A percentile compares a stretch with the other conserved stretches of the same genome.
Conservation (phyloP, 2,329 filamentous ascomycete species). For the Parastagonospora nodorum region DNA sequence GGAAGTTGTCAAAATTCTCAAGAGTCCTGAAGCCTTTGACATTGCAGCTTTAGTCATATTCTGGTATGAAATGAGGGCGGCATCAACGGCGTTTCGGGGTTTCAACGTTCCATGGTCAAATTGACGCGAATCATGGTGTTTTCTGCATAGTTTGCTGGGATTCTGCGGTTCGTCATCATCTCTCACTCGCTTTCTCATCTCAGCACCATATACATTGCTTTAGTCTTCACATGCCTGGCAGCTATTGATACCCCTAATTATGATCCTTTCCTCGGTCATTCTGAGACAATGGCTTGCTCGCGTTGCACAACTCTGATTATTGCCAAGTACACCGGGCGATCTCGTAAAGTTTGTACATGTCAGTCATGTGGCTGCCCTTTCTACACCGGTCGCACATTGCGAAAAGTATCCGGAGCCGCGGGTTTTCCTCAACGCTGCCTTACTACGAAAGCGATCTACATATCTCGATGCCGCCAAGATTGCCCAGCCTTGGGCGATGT, state of each 20-base stretch:
- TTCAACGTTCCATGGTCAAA: not conserved
- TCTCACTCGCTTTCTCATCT: not conserved
- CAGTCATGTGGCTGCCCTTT: not conserved
- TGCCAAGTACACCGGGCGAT: not conserved
- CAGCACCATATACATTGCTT: not conserved
- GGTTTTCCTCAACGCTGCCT: not conserved
- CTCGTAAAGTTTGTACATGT: not conserved
- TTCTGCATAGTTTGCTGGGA: not conserved
- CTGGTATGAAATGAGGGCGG: no score
- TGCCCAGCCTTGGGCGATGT: conserved; percentile 13
- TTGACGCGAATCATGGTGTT: not conserved
- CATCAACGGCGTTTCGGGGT: not conserved
- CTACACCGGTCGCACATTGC: not conserved
- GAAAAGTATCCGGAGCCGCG: conserved; percentile 2
- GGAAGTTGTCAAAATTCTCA: no score
- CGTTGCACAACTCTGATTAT: not conserved
- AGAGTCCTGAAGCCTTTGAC: no score
- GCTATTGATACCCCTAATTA: not conserved
- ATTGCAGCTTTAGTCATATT: no score
- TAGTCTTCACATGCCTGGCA: not conserved
- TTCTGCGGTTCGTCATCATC: not conserved
- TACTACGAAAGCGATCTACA: conserved; percentile 13
- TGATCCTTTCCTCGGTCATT: not conserved
- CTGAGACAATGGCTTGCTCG: not conserved
- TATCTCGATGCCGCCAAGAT: conserved; percentile 13